Evolutionary conservation across 129 eudicot genomes (phyloP).

Genomic region (Ambrosia trifida): DNA sequence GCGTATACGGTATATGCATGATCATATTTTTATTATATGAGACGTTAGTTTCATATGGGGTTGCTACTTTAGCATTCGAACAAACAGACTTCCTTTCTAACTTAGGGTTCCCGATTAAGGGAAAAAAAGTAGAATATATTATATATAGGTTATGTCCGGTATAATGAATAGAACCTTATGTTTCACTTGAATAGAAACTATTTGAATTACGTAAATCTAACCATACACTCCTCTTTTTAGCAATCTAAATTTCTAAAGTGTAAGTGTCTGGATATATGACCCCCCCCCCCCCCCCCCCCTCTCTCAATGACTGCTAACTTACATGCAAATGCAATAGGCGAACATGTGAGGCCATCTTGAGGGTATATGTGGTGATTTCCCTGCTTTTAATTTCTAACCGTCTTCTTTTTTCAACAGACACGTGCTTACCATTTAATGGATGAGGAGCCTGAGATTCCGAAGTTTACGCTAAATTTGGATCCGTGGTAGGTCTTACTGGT

Average conservation of each 20-base stretch:
- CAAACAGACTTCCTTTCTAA: neutral
- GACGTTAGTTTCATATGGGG: slow-evolving; percentile 5
- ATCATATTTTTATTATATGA: neutral
- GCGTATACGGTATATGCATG: neutral
- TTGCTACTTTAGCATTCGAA: neutral
- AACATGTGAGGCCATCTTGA: too few species aligned
- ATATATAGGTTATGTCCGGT: neutral
- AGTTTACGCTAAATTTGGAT: slow-evolving; percentile 35
- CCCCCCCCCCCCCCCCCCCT: too few species aligned
- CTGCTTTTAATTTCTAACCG: slow-evolving; percentile 12
- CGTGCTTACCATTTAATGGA: slow-evolving; percentile 53
- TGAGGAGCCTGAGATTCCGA: slow-evolving; percentile 52
- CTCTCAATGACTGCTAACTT: neutral
- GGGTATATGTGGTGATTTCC: slow-evolving; percentile 4
- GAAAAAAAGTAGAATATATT: neutral
- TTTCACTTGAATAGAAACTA: slow-evolving; percentile 4
- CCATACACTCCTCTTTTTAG: neutral
- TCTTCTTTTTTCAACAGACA: slow-evolving; percentile 27
- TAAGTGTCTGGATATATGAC: neutral
- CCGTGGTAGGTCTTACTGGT: slow-evolving; percentile 35
- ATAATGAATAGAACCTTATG: neutral
- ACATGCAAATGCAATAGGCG: too few species aligned
- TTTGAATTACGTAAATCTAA: slow-evolving; percentile 5
- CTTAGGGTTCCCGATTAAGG: neutral
- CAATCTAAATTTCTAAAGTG: neutral